Evolutionary conservation across 768 basidiomycete species (phyloP).

Genomic region (Neoboletus magnificus): DNA sequence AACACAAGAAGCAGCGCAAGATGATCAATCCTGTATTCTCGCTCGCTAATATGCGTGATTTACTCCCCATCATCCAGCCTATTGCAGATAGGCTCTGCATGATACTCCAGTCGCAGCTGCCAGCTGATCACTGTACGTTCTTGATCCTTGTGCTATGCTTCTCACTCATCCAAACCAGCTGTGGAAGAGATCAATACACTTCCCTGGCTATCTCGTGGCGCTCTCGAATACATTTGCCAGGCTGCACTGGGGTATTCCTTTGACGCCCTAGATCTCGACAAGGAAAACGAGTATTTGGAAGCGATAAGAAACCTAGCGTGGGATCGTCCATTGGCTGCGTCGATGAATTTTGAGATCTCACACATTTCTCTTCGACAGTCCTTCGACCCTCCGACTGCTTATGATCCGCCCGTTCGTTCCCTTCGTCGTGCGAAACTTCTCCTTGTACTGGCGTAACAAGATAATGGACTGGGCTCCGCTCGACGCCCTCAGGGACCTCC

Average conservation of each 20-base stretch:
- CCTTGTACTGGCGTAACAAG: constrained; percentile 31
- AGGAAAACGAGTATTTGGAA: constrained; percentile 26
- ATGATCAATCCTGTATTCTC: constrained; percentile 36
- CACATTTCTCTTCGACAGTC: constrained; percentile 14
- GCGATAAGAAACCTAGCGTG: constrained; percentile 33
- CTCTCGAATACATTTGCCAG: constrained; percentile 37
- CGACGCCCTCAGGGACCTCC: constrained; percentile 25
- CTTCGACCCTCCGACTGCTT: constrained; percentile 22
- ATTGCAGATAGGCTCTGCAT: constrained; percentile 30
- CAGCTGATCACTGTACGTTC: constrained; percentile 22
- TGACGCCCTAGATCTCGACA: constrained; percentile 24
- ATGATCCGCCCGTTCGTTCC: constrained; percentile 34
- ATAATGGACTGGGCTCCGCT: constrained; percentile 34
- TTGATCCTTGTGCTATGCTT: neutral
- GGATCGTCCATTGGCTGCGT: neutral
- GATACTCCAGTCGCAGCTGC: constrained; percentile 19
- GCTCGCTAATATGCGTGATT: constrained; percentile 27
- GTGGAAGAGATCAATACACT: constrained; percentile 32
- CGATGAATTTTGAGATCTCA: neutral
- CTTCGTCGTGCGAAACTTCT: constrained; percentile 27
- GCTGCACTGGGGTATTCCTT: constrained; percentile 35
- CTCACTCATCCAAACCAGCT: constrained; percentile 13
- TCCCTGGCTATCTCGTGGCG: constrained; percentile 32
- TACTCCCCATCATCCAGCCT: constrained; percentile 32
- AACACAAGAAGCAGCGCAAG: constrained; percentile 32